Base-by-base conservation (phyloP, 2,329 filamentous ascomycete species). In the Sporothrix inflata region DNA sequence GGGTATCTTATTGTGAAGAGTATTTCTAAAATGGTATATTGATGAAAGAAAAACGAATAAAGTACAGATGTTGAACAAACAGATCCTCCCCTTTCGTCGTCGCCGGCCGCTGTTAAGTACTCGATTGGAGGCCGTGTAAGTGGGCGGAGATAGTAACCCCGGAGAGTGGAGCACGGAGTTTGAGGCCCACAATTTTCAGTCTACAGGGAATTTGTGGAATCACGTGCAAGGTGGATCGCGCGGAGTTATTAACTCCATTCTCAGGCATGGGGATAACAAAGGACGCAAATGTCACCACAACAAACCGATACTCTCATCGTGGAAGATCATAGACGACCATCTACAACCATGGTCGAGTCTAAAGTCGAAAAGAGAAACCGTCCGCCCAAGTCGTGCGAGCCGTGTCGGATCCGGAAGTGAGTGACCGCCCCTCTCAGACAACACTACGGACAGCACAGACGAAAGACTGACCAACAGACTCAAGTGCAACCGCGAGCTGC, bases 311-410 rank as follows among this genome's bases (percentile, higher is more conserved):
- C 1, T 16, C n/a, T n/a, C 55, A 40, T 4, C 19, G 30, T 14
- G 3, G n/a, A 55, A n/a, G 2, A n/a, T 24, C 61, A n/a, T 1
- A 19, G 12, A 9, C 34, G 14, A 19, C 38, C 1, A 45, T 16
- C 8, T 21, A 11, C 7, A 24, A 69, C 16, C 4, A 70, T 68
- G 68, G 38, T 11, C 2, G 68, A 73, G 6, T n/a, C 51, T 2
- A 78, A 75, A 30, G 66, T 77, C 2, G 80, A 81, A 66, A 81
- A 81, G 71, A 75, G 80, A 4, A 80, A 80, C 21, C 74, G 80
- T 7, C 79, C 78, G 8, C 80, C 80, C 3, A 77, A 78, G 16
- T 81, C 79, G 1, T 81, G 80, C 47, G 79, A 81, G 72, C 78
- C 77, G 2, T 81, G 80, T 65, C 78, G 80, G 14, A 72, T 74